A percentile compares a stretch with the other conserved stretches of the same genome.
phyloP scores from a whole-genome alignment of 1,284 basidiomycete species.

The Ganoderma meredithae region DNA sequence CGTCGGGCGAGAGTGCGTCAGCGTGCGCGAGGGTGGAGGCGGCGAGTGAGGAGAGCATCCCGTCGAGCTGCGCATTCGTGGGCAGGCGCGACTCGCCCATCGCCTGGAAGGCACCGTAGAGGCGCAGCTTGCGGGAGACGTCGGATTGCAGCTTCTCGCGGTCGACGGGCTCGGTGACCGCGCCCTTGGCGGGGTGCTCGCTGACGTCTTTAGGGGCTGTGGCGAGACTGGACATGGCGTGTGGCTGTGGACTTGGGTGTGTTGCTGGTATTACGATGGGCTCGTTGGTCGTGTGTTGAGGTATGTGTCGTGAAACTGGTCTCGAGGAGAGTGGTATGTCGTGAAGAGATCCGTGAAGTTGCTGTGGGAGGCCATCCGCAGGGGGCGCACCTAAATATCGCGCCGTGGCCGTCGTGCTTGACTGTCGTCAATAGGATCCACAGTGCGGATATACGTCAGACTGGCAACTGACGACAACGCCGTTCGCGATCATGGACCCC shows the following conservation, averaged over 20 bases:
- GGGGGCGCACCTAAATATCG: not conserved
- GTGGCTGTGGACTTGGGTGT: not conserved
- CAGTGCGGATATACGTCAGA: not conserved
- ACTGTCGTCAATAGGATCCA: constrained; percentile 16
- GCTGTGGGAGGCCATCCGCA: not conserved
- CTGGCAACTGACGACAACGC: not conserved
- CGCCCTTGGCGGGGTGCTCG: constrained; percentile 54
- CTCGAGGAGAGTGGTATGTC: not conserved
- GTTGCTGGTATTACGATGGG: not conserved
- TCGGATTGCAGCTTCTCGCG: constrained; percentile 61
- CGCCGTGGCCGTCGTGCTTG: not conserved
- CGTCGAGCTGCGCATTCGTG: constrained; percentile 82
- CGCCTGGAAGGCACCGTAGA: constrained; percentile 83
- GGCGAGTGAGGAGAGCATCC: constrained; percentile 72
- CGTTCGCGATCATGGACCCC: not conserved
- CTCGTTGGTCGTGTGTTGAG: not conserved
- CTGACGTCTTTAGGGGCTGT: constrained; percentile 64
- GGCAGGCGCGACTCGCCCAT: constrained; percentile 83
- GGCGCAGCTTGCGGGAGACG: constrained; percentile 70
- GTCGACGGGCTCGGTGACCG: constrained; percentile 67
- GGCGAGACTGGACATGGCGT: constrained; percentile 65
- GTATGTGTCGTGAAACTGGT: not conserved
- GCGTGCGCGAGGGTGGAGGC: constrained; percentile 71
- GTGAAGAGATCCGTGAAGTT: not conserved
- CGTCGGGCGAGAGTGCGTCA: constrained; percentile 76